phyloP scores from a whole-genome alignment of 2,329 filamentous ascomycete species.

The Penicillium thymicola region DNA sequence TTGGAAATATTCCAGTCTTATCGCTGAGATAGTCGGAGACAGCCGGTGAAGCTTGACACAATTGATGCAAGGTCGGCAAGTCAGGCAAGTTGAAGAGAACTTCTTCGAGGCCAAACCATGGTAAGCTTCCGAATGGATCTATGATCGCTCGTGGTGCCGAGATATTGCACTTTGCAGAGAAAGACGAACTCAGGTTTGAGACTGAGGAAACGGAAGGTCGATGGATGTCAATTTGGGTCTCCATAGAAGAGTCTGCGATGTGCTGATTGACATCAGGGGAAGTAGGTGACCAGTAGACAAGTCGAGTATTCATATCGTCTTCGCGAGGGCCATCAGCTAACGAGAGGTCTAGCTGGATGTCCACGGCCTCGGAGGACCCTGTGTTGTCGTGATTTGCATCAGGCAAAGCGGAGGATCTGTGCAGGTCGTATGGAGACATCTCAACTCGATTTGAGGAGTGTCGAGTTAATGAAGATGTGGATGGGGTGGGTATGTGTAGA shows the following conservation, averaged over 20 bases:
- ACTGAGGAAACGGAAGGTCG: neutral
- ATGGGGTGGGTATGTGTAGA: neutral
- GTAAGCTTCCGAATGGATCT: neutral
- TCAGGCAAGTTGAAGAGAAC: neutral
- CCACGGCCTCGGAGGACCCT: neutral
- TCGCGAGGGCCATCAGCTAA: no score
- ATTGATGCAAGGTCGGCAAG: neutral
- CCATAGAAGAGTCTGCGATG: no score
- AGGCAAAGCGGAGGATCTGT: neutral
- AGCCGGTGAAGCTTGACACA: neutral
- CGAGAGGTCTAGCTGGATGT: no score
- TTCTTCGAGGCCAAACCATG: neutral
- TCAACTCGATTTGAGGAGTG: neutral
- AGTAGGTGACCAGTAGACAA: neutral
- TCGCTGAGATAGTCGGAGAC: neutral
- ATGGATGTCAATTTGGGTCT: neutral
- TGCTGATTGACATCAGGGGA: neutral
- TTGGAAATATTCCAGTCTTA: neutral
- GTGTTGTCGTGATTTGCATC: neutral
- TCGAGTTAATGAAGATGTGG: neutral
- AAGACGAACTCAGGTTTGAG: neutral
- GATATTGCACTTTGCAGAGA: neutral
- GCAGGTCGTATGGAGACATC: neutral
- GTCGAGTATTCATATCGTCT: no score
- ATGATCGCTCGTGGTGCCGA: neutral